Conservation (phyloP, 352 stramenopile species). For the Phytophthora pluvialis region DNA sequence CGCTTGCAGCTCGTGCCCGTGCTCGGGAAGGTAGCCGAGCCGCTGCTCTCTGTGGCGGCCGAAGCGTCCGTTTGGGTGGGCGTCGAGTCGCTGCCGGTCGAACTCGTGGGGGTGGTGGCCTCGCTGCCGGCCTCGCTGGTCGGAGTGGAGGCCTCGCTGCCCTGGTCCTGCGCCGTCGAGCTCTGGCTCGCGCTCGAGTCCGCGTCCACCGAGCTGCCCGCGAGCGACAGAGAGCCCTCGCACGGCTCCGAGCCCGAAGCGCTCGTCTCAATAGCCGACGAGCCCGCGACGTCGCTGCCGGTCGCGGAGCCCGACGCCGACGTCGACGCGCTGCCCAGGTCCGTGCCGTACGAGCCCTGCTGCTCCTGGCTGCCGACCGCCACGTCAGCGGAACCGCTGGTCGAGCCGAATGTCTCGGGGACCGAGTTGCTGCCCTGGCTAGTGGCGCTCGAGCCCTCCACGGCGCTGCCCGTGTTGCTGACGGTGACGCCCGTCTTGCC, state of each 20-base stretch:
- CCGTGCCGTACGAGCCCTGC: constrained; percentile 6
- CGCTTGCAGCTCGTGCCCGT: constrained; percentile 36
- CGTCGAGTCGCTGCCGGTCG: constrained; percentile 17
- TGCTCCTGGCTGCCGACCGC: constrained; percentile 19
- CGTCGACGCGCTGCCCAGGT: constrained; percentile 10
- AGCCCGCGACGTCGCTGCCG: constrained; percentile 23
- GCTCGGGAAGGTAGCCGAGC: constrained; percentile 25
- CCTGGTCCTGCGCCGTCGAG: constrained; percentile 8
- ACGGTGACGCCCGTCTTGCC: constrained; percentile 14
- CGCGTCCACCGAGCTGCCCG: constrained; percentile 13
- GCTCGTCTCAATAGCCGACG: constrained; percentile 24
- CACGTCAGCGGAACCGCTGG: constrained; percentile 4
- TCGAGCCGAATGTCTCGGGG: constrained; percentile 1
- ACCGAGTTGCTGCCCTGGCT: constrained; percentile 19
- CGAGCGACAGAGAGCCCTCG: constrained; percentile 26
- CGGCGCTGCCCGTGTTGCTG: constrained; percentile 19
- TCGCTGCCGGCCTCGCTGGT: constrained; percentile 20
- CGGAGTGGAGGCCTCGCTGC: constrained; percentile 10
- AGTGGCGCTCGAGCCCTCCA: constrained; percentile 21
- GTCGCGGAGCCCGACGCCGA: constrained; percentile 13
- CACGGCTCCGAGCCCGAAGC: constrained; percentile 15
- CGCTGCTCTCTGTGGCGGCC: constrained; percentile 16
- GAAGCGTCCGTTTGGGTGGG: constrained; percentile 23
- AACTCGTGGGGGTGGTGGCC: constrained; percentile 11
- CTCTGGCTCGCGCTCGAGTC: constrained; percentile 15